phyloP scores from a whole-genome alignment of 768 basidiomycete species.

The Suillus weaverae region DNA sequence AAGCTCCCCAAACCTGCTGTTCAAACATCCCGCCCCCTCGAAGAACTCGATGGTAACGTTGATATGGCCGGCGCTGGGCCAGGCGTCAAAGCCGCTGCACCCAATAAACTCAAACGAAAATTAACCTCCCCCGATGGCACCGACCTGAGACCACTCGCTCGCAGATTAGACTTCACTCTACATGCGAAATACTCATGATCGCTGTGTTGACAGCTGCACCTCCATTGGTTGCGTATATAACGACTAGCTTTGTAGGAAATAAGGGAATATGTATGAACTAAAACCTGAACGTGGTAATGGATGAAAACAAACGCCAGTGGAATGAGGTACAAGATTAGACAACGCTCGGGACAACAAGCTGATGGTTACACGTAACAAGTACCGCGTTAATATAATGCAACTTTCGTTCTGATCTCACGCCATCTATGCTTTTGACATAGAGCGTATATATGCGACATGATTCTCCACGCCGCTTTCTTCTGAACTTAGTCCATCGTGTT shows the following conservation, averaged over 20 bases:
- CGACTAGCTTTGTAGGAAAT: neutral
- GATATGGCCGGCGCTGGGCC: conserved; percentile 50
- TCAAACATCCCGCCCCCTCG: conserved; percentile 56
- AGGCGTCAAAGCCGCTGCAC: conserved; percentile 50
- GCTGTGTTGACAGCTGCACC: neutral
- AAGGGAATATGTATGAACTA: neutral
- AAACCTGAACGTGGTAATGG: neutral
- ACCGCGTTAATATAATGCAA: neutral
- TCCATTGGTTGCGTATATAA: neutral
- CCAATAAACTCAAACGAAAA: conserved; percentile 69
- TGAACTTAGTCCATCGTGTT: neutral
- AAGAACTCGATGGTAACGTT: conserved; percentile 78
- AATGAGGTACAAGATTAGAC: neutral
- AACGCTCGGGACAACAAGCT: neutral
- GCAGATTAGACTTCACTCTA: conserved; percentile 71
- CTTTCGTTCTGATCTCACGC: neutral
- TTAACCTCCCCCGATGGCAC: conserved; percentile 54
- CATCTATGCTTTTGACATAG: neutral
- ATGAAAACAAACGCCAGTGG: neutral
- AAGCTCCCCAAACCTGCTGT: conserved; percentile 77
- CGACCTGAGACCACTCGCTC: conserved; percentile 59
- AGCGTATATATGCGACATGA: neutral
- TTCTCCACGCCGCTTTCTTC: neutral
- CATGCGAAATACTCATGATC: conserved; percentile 15
- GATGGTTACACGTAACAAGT: neutral